A percentile compares a stretch with the other conserved stretches of the same genome.
phyloP scores from a whole-genome alignment of 768 basidiomycete species.

The Mycena epipterygia region DNA sequence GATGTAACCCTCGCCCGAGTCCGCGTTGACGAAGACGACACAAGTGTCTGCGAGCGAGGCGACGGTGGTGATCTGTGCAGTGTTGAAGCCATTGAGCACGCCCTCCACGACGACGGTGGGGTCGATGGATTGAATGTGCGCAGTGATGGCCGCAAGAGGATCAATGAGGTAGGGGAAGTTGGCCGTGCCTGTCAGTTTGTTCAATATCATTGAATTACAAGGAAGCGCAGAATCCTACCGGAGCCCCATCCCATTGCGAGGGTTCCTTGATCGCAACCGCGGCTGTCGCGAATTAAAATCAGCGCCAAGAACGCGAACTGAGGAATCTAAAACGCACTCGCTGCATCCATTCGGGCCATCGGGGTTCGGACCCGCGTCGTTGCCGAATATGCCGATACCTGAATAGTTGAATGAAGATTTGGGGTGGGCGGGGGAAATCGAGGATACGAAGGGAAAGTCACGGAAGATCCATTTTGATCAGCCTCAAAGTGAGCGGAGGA shows the following conservation, averaged over 20 bases:
- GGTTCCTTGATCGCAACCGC: slow-evolving; percentile 55
- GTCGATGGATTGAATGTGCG: slow-evolving; percentile 44
- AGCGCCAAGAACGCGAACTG: neutral
- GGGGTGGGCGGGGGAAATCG: no score
- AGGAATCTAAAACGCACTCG: slow-evolving; percentile 42
- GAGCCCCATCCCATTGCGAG: slow-evolving; percentile 55
- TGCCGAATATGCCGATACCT: slow-evolving; percentile 53
- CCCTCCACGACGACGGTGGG: slow-evolving; percentile 34
- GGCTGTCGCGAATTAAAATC: neutral
- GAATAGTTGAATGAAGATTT: no score
- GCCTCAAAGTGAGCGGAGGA: neutral
- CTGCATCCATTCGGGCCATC: slow-evolving; percentile 48
- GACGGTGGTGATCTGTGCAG: slow-evolving; percentile 37
- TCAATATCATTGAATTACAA: neutral
- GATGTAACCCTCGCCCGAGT: slow-evolving; percentile 60
- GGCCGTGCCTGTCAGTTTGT: slow-evolving; percentile 49
- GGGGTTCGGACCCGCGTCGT: slow-evolving; percentile 52
- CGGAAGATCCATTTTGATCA: neutral
- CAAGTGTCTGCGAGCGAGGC: slow-evolving; percentile 45
- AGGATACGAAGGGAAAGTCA: no score
- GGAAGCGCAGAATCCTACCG: neutral
- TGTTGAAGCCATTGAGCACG: slow-evolving; percentile 48
- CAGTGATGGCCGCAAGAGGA: slow-evolving; percentile 36
- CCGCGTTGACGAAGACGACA: slow-evolving; percentile 47
- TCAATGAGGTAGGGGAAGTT: slow-evolving; percentile 50